phyloP scores from a whole-genome alignment of 495 filamentous ascomycete genomes.

The Penicillium subrubescens region DNA sequence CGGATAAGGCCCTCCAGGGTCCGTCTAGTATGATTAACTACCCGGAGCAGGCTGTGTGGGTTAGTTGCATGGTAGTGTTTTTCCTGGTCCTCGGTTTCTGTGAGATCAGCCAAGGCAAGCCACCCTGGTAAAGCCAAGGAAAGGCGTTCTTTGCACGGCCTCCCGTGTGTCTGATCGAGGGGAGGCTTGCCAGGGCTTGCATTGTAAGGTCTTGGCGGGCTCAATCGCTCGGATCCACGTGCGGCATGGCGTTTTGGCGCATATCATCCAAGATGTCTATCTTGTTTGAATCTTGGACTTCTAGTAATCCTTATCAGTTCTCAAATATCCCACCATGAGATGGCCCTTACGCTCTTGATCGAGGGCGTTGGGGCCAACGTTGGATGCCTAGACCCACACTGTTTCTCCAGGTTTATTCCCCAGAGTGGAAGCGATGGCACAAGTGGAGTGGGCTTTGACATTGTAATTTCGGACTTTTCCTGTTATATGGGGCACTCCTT shows the following conservation, averaged over 20 bases:
- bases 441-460: neutral
- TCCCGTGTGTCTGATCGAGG: slow-evolving; percentile 3
- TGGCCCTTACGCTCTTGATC: neutral
- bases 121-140: slow-evolving; percentile 7
- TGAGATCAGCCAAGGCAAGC: slow-evolving; percentile 3
- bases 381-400: neutral
- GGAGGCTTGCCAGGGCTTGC: neutral
- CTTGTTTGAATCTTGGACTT: neutral
- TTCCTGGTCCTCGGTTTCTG: neutral
- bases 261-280: slow-evolving; percentile 1
- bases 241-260: slow-evolving; percentile 1
- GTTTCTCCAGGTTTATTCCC: neutral
- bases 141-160: slow-evolving; percentile 11
- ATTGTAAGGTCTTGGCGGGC: slow-evolving; percentile 5
- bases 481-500: neutral
- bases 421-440: neutral
- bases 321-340: neutral
- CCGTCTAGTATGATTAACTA: neutral
- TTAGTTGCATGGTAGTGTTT: neutral
- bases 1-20: neutral
- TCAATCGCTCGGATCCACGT: neutral
- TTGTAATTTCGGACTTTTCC: neutral
- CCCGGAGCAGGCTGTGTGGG: neutral
- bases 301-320: neutral
- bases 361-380: neutral